Evolutionary conservation across 2,329 filamentous ascomycete species (phyloP).

Genomic region (Fusarium sp.): DNA sequence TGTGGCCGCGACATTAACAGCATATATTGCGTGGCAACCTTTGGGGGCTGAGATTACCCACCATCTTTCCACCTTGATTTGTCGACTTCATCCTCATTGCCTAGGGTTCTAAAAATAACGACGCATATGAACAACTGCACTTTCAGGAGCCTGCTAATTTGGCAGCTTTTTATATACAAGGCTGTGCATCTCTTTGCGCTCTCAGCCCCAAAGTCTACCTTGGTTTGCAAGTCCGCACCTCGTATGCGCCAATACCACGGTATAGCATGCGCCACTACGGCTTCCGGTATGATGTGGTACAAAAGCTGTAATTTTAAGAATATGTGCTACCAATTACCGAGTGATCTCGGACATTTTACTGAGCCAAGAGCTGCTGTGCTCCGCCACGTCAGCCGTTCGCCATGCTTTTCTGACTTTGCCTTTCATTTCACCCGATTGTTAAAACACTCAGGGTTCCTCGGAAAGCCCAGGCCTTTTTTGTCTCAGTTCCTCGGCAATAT

Average conservation of each 20-base stretch:
- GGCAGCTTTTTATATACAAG: too few species aligned
- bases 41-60: slow-evolving; percentile 1
- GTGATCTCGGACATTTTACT: background rate
- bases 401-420: background rate
- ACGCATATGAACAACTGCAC: rapidly evolving
- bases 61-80: background rate
- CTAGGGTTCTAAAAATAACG: background rate
- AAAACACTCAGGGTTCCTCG: background rate
- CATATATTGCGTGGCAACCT: background rate
- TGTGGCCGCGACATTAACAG: background rate
- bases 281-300: background rate
- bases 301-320: background rate
- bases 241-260: background rate
- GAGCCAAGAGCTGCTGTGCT: background rate
- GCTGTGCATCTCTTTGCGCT: background rate
- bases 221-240: background rate
- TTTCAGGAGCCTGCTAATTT: too few species aligned
- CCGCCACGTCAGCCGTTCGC: slow-evolving; percentile 16
- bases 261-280: background rate
- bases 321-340: background rate
- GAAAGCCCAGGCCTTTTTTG: background rate
- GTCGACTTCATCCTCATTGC: background rate
- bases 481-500: background rate
- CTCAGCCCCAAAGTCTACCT: slow-evolving; percentile 11
- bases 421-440: background rate